phyloP scores from a whole-genome alignment of 2,329 filamentous ascomycete genomes.

The Endothia cerciana region DNA sequence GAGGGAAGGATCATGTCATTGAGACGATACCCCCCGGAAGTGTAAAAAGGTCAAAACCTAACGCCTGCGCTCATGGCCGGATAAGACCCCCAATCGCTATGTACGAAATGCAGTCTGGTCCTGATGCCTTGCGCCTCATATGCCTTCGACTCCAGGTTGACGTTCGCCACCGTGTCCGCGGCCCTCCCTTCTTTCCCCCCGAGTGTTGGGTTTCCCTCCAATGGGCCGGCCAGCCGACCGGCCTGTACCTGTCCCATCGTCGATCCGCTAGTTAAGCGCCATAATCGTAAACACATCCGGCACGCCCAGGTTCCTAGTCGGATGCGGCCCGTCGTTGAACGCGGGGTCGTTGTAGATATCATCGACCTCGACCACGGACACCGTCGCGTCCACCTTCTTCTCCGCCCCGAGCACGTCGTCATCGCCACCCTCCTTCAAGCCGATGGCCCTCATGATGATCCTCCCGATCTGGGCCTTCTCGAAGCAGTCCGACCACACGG shows the following conservation, averaged over 20 bases:
- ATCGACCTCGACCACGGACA: conserved; percentile 18
- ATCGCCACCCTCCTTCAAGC: conserved; percentile 29
- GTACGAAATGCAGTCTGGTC: conserved; percentile 12
- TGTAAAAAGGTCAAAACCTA: neutral
- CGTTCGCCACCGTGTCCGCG: no score
- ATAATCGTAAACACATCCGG: conserved; percentile 45
- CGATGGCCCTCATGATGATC: conserved; percentile 39
- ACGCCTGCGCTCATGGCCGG: conserved; percentile 23
- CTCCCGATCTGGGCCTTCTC: conserved; percentile 39
- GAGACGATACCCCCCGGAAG: neutral
- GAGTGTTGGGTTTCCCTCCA: neutral
- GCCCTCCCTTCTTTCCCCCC: no score
- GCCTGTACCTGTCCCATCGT: neutral
- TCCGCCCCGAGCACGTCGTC: conserved; percentile 23
- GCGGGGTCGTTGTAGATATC: conserved; percentile 31
- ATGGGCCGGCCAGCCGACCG: neutral
- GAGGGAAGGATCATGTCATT: neutral
- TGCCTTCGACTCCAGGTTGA: neutral
- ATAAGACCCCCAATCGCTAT: conserved; percentile 22
- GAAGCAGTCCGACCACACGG: conserved; percentile 40
- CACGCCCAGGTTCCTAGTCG: conserved; percentile 42
- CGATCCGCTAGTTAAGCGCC: conserved; percentile 38
- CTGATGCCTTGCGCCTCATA: neutral
- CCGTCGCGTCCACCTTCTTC: neutral
- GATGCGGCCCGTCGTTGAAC: conserved; percentile 35